Conservation (phyloP, 2,329 filamentous ascomycete species). For the Alternaria ethzedia region DNA sequence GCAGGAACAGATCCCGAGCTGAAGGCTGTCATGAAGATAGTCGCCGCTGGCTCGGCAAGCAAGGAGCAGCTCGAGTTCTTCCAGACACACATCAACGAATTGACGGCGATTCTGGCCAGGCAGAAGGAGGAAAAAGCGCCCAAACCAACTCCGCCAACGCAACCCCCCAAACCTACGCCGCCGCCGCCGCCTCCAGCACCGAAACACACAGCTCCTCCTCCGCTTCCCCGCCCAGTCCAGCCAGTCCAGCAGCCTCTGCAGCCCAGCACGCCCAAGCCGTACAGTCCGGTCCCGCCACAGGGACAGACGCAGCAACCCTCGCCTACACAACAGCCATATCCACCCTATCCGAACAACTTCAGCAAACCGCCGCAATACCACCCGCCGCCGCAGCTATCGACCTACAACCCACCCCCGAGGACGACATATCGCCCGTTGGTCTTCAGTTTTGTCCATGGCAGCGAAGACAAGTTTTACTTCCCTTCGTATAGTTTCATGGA, state of each 20-base stretch:
- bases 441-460: slow-evolving; percentile 50
- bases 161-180: slow-evolving; percentile 16
- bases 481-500: slow-evolving; percentile 80
- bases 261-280: slow-evolving; percentile 9
- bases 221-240: slow-evolving; percentile 22
- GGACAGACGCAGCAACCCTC: slow-evolving; percentile 25
- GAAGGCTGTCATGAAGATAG: slow-evolving; percentile 81
- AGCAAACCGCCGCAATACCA: slow-evolving; percentile 30
- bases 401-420: slow-evolving; percentile 50
- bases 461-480: slow-evolving; percentile 77
- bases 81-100: slow-evolving; percentile 79
- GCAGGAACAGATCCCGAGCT: slow-evolving; percentile 75
- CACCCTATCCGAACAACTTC: slow-evolving; percentile 31
- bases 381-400: slow-evolving; percentile 32
- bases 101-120: slow-evolving; percentile 62
- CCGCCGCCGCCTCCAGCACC: slow-evolving; percentile 16
- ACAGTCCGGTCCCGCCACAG: slow-evolving; percentile 8
- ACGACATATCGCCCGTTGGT: slow-evolving; percentile 51
- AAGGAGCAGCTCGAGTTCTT: slow-evolving; percentile 76
- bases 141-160: slow-evolving; percentile 25
- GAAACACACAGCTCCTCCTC: slow-evolving; percentile 19
- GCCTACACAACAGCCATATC: slow-evolving; percentile 23
- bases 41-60: slow-evolving; percentile 76
- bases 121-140: slow-evolving; percentile 46
- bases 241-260: slow-evolving; percentile 19